A percentile compares a stretch with the other conserved stretches of the same genome.
These are phyloP conservation scores for Peniophora sp. DNA, from an alignment of 1,284 basidiomycete genomes.

Conservation along the genomic window DNA sequence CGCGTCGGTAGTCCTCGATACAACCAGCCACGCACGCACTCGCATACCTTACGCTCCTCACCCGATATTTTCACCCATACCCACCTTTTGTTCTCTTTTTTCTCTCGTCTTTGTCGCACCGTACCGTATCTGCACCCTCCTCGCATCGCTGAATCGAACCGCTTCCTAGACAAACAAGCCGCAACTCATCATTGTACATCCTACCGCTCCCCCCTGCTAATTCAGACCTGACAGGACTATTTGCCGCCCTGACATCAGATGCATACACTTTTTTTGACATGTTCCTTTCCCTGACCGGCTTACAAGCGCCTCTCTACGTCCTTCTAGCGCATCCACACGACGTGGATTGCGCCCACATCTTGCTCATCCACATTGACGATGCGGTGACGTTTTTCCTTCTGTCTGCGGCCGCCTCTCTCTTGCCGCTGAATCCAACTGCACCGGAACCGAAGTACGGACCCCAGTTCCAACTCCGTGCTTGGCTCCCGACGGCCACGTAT, in stretches of 20 bases:
- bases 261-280: background rate
- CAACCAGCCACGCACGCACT: slow-evolving; percentile 1
- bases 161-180: background rate
- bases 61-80: slow-evolving; percentile 5
- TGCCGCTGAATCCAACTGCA: too few species aligned
- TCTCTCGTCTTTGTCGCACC: background rate
- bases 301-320: background rate
- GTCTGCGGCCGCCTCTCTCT: too few species aligned
- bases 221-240: slow-evolving; percentile 6
- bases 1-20: slow-evolving; percentile 20
- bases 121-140: too few species aligned
- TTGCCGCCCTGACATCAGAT: slow-evolving; percentile 10
- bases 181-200: too few species aligned
- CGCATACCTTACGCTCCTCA: background rate
- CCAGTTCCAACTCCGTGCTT: too few species aligned
- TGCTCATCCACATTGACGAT: too few species aligned
- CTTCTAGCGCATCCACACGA: too few species aligned
- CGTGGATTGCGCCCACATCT: too few species aligned
- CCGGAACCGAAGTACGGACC: too few species aligned
- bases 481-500: too few species aligned
- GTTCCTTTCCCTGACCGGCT: background rate
- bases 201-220: background rate
- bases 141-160: background rate
- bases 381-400: too few species aligned
- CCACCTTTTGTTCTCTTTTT: background rate